Conservation (phyloP, 176 grass and related monocot species). For the Cocos nucifera region DNA sequence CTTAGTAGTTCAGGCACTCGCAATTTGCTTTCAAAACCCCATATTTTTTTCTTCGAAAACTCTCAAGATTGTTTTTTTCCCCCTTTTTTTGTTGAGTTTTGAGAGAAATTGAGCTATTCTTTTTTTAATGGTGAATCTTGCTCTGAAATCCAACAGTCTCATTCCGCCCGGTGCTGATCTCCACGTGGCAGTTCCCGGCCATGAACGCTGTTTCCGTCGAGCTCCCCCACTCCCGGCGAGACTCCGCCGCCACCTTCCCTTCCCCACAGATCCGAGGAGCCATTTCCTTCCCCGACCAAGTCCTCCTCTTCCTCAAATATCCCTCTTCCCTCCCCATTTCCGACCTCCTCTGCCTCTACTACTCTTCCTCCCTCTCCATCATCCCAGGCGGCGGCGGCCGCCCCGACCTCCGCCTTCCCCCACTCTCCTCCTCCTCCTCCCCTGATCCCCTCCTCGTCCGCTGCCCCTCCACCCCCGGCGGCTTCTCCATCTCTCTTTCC, state of each 20-base stretch:
- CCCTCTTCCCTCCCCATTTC: constrained; percentile 23
- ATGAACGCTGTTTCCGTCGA: constrained; percentile 48
- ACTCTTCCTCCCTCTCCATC: constrained; percentile 27
- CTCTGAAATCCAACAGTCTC: constrained; percentile 32
- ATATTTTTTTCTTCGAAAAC: no score
- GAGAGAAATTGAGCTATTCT: no score
- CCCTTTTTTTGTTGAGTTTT: no score
- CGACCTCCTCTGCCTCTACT: constrained; percentile 59
- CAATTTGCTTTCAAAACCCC: no score
- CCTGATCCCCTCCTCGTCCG: constrained; percentile 26
- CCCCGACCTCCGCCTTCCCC: constrained; percentile 20
- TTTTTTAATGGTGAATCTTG: no score
- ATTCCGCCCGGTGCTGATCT: constrained; percentile 61
- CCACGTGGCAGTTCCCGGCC: constrained; percentile 46
- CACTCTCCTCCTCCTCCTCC: constrained; percentile 32
- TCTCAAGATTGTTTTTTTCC: no score
- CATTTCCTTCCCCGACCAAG: constrained; percentile 57
- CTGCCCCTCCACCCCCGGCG: constrained; percentile 36
- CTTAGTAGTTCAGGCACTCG: no score
- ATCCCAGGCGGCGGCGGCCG: neutral
- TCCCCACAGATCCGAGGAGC: constrained; percentile 49
- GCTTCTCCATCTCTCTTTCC: constrained; percentile 29
- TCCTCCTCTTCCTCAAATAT: constrained; percentile 51
- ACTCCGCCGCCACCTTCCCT: constrained; percentile 9
- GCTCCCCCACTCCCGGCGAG: neutral